Percentiles rank a stretch among this genome's conserved stretches.
Conservation (phyloP, 2,329 filamentous ascomycete species). For the Phialemoniopsis sp. region DNA sequence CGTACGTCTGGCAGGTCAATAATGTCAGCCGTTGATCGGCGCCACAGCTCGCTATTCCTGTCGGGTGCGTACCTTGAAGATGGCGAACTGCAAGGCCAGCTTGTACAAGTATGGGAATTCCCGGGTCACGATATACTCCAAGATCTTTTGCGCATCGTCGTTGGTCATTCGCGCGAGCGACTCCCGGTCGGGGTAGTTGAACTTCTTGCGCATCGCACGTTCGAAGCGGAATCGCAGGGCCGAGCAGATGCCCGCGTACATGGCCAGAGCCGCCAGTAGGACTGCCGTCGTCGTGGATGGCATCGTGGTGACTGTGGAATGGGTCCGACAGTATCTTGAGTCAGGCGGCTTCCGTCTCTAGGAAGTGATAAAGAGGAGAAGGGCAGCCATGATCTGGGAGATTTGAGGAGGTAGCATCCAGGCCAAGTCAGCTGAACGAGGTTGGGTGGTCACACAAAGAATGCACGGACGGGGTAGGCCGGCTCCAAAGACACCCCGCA, state of each 20-base stretch:
- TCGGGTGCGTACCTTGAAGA: conserved; percentile 28
- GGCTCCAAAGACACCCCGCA: too few species aligned
- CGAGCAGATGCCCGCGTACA: conserved; percentile 28
- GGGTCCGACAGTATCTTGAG: too few species aligned
- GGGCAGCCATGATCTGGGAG: too few species aligned
- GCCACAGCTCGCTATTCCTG: background rate
- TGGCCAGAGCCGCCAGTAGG: conserved; percentile 13
- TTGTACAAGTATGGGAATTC: conserved; percentile 35
- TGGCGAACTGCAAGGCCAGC: conserved; percentile 29
- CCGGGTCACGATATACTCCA: conserved; percentile 22
- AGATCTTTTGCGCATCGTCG: conserved; percentile 38
- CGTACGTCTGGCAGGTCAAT: conserved; percentile 28
- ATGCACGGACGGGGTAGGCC: too few species aligned
- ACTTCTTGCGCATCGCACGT: conserved; percentile 18
- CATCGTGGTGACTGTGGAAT: background rate
- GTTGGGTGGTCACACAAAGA: too few species aligned
- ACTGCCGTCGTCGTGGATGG: background rate
- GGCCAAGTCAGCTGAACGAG: too few species aligned
- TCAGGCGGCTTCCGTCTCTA: too few species aligned
- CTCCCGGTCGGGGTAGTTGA: conserved; percentile 25
- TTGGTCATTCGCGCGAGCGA: conserved; percentile 35
- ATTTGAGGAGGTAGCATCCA: too few species aligned
- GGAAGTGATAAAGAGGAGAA: too few species aligned
- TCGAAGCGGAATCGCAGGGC: conserved; percentile 29
- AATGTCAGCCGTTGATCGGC: too few species aligned